Percentiles rank a stretch among this genome's conserved stretches.
These are phyloP conservation scores for Vigna trinervia DNA, from an alignment of 306 rosid genomes.

Conservation along the genomic window DNA sequence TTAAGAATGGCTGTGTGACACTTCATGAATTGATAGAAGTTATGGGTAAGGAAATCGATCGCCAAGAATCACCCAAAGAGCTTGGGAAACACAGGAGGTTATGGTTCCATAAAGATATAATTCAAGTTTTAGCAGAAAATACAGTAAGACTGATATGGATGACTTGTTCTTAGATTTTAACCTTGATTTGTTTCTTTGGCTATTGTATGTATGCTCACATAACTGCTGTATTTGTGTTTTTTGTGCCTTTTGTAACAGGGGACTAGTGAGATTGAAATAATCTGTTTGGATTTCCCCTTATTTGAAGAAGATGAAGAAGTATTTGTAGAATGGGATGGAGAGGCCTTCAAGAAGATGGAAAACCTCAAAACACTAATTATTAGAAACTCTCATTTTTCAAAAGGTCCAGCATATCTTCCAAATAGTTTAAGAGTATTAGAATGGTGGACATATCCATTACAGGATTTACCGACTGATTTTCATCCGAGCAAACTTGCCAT, in stretches of 20 bases:
- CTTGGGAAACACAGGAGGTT: conserved; percentile 35
- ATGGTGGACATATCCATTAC: conserved; percentile 47
- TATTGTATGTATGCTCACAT: background rate
- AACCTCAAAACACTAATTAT: conserved; percentile 22
- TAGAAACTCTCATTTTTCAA: background rate
- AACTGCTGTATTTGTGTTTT: background rate
- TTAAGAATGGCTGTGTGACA: background rate
- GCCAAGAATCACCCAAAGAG: background rate
- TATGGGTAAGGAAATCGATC: conserved; percentile 41
- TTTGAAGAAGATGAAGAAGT: background rate
- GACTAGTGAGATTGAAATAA: background rate
- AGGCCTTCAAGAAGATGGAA: conserved; percentile 33
- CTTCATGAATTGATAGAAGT: conserved; percentile 33
- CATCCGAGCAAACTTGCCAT: conserved; percentile 22
- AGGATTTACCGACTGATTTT: conserved; percentile 45
- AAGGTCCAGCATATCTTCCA: conserved; percentile 41
- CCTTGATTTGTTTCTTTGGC: background rate
- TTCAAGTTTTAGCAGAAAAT: conserved; percentile 26
- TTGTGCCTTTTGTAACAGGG: conserved; percentile 23
- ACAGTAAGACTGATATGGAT: conserved; percentile 2
- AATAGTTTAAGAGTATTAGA: conserved; percentile 34
- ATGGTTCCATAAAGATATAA: conserved; percentile 36
- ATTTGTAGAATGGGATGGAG: conserved; percentile 28
- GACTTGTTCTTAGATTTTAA: background rate
- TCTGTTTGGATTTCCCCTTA: background rate